Percentiles rank a stretch among this genome's conserved stretches.
These are phyloP conservation scores for Scleromitrula shiraiana DNA, from an alignment of 2,329 filamentous ascomycete genomes.

Conservation along the genomic window DNA sequence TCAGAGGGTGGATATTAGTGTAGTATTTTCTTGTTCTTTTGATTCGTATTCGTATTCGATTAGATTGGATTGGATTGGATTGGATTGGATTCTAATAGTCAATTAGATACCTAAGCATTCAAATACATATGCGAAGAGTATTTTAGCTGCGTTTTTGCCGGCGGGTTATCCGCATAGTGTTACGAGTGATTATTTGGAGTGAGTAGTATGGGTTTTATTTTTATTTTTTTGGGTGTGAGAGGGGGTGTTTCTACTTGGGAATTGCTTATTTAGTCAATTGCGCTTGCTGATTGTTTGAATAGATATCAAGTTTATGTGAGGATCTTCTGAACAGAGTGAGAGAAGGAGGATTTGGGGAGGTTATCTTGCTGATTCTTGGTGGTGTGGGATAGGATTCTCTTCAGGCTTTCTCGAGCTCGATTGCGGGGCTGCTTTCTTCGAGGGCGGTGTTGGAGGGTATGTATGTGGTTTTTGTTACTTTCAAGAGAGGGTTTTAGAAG, in stretches of 20 bases:
- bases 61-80: neutral
- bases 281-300: conserved; percentile 6
- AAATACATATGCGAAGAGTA: conserved; percentile 21
- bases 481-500: neutral
- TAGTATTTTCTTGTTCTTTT: conserved; percentile 6
- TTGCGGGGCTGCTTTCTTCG: conserved; percentile 55
- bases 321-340: neutral
- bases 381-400: conserved; percentile 47
- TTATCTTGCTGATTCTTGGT: no score
- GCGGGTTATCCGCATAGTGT: conserved; percentile 63
- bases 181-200: conserved; percentile 62
- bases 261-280: neutral
- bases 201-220: no score
- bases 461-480: neutral
- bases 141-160: conserved; percentile 57
- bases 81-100: neutral
- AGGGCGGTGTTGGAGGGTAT: conserved; percentile 59
- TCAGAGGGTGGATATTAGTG: conserved; percentile 17
- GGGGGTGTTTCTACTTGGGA: neutral
- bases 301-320: conserved; percentile 63
- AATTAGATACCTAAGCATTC: conserved; percentile 19
- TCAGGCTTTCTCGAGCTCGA: conserved; percentile 58
- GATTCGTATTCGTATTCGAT: neutral
- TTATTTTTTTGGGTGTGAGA: neutral
- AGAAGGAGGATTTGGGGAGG: neutral